Conservation (phyloP, 805 yeast species). For the Yamadazyma takamatsuzukensis region DNA sequence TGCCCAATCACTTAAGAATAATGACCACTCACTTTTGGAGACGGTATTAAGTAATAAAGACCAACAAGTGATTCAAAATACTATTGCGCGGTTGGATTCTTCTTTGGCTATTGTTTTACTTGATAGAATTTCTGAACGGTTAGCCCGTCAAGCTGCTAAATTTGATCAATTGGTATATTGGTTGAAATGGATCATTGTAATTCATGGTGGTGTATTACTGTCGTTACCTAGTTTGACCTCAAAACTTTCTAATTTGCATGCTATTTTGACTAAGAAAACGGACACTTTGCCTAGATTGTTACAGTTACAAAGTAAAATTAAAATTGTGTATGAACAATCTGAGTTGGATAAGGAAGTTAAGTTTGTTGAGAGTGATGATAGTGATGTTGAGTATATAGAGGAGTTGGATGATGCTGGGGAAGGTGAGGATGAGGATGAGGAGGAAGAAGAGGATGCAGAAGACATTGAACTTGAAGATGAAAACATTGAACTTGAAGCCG, state of each 20-base stretch:
- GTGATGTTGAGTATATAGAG: constrained; percentile 68
- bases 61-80: constrained; percentile 46
- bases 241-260: constrained; percentile 43
- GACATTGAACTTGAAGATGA: constrained; percentile 12
- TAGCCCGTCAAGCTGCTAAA: constrained; percentile 48
- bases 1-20: constrained; percentile 82
- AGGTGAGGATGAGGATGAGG: constrained; percentile 13
- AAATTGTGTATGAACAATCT: constrained; percentile 43
- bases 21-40: constrained; percentile 83
- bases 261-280: constrained; percentile 47
- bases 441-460: constrained; percentile 6
- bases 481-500: constrained; percentile 9
- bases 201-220: constrained; percentile 50
- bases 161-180: constrained; percentile 50
- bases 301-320: constrained; percentile 49
- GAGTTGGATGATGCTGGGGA: constrained; percentile 54
- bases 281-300: constrained; percentile 46
- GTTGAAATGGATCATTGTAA: constrained; percentile 54
- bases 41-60: constrained; percentile 65
- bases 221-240: constrained; percentile 42
- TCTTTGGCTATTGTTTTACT: constrained; percentile 47
- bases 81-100: constrained; percentile 47
- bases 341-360: constrained; percentile 21
- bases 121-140: constrained; percentile 50
- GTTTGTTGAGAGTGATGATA: constrained; percentile 32